Evolutionary conservation across 2,329 filamentous ascomycete genomes (phyloP).

Genomic region (Didymella keratinophila): DNA sequence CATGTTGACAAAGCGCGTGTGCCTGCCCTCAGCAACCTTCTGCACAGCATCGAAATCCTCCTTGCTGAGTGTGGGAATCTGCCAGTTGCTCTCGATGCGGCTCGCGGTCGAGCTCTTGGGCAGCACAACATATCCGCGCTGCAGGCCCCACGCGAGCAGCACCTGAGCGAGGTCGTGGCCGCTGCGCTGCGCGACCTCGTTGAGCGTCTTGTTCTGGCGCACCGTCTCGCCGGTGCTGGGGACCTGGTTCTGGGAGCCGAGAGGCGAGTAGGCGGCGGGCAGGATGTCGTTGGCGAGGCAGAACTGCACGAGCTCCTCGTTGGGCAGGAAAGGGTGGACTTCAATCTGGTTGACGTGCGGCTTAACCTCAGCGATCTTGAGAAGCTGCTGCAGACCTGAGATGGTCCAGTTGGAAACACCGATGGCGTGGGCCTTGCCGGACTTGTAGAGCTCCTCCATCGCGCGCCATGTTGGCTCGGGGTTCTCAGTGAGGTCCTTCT

Average conservation of each 20-base stretch:
- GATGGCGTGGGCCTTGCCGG: constrained; percentile 70
- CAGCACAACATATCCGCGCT: constrained; percentile 66
- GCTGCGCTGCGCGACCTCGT: constrained; percentile 74
- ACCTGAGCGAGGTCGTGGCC: constrained; percentile 79
- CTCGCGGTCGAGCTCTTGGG: constrained; percentile 54
- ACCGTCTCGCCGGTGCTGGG: constrained; percentile 73
- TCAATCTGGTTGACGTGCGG: constrained; percentile 78
- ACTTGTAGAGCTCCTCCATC: constrained; percentile 67
- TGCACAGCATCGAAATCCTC: constrained; percentile 67
- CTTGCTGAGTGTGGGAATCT: constrained; percentile 64
- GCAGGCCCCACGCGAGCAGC: constrained; percentile 82
- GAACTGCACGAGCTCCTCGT: constrained; percentile 66
- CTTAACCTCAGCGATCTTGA: constrained; percentile 69
- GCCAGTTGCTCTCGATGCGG: constrained; percentile 66
- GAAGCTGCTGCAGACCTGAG: constrained; percentile 72
- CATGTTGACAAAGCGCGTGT: constrained; percentile 81
- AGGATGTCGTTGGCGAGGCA: constrained; percentile 67
- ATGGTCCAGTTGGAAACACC: constrained; percentile 78
- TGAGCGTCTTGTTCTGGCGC: constrained; percentile 71
- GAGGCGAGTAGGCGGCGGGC: constrained; percentile 71
- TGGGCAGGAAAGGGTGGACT: constrained; percentile 77
- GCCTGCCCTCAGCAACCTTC: constrained; percentile 69
- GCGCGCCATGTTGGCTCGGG: constrained; percentile 72
- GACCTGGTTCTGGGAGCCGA: constrained; percentile 74
- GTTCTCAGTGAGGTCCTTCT: constrained; percentile 72